These are phyloP conservation scores for Lantana camara DNA, from an alignment of 257 asterid genomes.

Conservation along the genomic window DNA sequence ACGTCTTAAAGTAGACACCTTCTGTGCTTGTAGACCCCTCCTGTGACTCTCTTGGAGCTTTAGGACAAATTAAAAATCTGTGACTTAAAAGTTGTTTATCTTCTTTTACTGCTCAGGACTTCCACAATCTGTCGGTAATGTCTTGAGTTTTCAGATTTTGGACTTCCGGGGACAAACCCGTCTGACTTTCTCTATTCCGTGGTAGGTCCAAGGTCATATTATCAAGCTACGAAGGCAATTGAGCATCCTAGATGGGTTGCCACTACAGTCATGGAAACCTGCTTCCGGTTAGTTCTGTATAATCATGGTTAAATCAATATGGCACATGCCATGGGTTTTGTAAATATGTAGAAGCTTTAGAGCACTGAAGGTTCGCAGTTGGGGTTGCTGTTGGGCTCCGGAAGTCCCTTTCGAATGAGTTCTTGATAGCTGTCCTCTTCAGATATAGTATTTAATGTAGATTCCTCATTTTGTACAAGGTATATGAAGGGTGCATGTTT, in stretches of 20 bases:
- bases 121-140: slow-evolving; percentile 16
- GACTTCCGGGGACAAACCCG: slow-evolving; percentile 11
- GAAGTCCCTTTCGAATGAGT: slow-evolving; percentile 18
- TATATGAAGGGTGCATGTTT: slow-evolving; percentile 4
- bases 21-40: neutral
- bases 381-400: too few species aligned
- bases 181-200: slow-evolving; percentile 28
- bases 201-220: slow-evolving; percentile 82
- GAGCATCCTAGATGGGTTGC: slow-evolving; percentile 60
- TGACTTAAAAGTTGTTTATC: neutral
- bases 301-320: slow-evolving; percentile 4
- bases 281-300: slow-evolving; percentile 43
- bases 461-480: slow-evolving; percentile 10
- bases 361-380: slow-evolving; percentile 17
- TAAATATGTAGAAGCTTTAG: slow-evolving; percentile 36
- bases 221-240: slow-evolving; percentile 71
- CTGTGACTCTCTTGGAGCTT: slow-evolving; percentile 3
- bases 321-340: slow-evolving; percentile 12
- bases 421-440: slow-evolving; percentile 10
- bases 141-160: slow-evolving; percentile 26
- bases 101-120: slow-evolving; percentile 8
- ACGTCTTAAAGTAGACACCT: slow-evolving; percentile 1
- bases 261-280: slow-evolving; percentile 48
- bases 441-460: slow-evolving; percentile 15
- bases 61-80: slow-evolving; percentile 20